Percentiles rank a stretch among this genome's conserved stretches.
Evolutionary conservation across 129 eudicot genomes (phyloP).

Genomic region (Pseudognaphalium luteoalbum): DNA sequence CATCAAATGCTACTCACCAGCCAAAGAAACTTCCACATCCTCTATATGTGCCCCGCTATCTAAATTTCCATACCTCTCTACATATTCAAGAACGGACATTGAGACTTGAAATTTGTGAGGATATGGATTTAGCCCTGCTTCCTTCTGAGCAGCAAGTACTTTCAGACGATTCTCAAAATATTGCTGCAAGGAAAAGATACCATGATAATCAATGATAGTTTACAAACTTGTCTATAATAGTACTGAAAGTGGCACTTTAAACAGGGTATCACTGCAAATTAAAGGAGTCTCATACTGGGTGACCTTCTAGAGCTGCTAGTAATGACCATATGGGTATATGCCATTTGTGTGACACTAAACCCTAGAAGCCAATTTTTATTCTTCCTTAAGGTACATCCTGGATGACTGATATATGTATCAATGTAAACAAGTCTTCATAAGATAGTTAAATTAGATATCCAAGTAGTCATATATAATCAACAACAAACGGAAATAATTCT

Average conservation of each 20-base stretch:
- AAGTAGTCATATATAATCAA: not conserved
- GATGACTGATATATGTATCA: too few species aligned
- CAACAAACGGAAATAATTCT: not conserved
- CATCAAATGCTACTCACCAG: constrained; percentile 45
- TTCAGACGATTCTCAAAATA: constrained; percentile 77
- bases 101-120: constrained; percentile 79
- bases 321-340: too few species aligned
- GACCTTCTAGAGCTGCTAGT: not conserved
- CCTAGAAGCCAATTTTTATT: too few species aligned
- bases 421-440: not conserved
- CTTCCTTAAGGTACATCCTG: too few species aligned
- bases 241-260: not conserved
- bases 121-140: constrained; percentile 72
- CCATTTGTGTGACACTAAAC: too few species aligned
- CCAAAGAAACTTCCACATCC: constrained; percentile 63
- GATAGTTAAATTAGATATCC: not conserved
- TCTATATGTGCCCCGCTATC: constrained; percentile 68
- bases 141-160: constrained; percentile 69
- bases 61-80: constrained; percentile 56
- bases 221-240: not conserved
- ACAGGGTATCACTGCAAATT: not conserved
- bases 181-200: constrained; percentile 59
- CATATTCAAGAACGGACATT: constrained; percentile 56
- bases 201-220: not conserved
- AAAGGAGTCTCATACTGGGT: too few species aligned